These are phyloP conservation scores for Porcisia deanei DNA, from an alignment of 208 protist species.

Conservation along the genomic window DNA sequence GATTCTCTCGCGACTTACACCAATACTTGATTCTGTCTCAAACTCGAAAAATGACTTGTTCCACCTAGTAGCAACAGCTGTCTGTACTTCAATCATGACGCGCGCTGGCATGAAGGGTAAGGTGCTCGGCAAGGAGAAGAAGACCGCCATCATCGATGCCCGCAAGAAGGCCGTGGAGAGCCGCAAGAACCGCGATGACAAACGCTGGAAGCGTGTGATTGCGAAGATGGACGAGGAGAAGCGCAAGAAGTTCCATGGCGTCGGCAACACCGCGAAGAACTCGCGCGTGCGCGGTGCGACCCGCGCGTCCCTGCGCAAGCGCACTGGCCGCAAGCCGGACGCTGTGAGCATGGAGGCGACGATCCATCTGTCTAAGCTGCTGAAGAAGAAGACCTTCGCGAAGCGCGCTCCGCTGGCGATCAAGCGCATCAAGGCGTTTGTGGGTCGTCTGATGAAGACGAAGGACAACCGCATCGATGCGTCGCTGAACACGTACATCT, in stretches of 20 bases:
- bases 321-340: conserved; percentile 83
- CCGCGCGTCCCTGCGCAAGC: conserved; percentile 82
- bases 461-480: conserved; percentile 97
- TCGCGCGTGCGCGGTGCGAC: conserved; percentile 83
- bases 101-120: conserved; percentile 81
- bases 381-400: conserved; percentile 97
- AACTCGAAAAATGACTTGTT: neutral
- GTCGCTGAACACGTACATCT: conserved; percentile 97
- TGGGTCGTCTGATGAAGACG: conserved; percentile 96
- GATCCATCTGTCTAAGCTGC: conserved; percentile 97
- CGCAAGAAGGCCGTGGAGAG: conserved; percentile 71
- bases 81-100: conserved; percentile 42
- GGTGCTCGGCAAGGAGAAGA: conserved; percentile 86
- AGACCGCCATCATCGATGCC: conserved; percentile 69
- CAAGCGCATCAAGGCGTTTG: conserved; percentile 96
- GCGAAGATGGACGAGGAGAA: conserved; percentile 87
- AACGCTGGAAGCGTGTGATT: conserved; percentile 88
- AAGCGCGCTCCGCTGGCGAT: conserved; percentile 96
- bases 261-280: conserved; percentile 87
- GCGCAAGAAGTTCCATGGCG: conserved; percentile 85
- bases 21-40: neutral
- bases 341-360: conserved; percentile 96
- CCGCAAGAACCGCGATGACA: conserved; percentile 87
- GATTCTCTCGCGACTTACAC: neutral
- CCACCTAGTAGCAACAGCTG: neutral